Base-by-base conservation (phyloP, 2,329 filamentous ascomycete genomes). In the Clathrospora elynae region DNA sequence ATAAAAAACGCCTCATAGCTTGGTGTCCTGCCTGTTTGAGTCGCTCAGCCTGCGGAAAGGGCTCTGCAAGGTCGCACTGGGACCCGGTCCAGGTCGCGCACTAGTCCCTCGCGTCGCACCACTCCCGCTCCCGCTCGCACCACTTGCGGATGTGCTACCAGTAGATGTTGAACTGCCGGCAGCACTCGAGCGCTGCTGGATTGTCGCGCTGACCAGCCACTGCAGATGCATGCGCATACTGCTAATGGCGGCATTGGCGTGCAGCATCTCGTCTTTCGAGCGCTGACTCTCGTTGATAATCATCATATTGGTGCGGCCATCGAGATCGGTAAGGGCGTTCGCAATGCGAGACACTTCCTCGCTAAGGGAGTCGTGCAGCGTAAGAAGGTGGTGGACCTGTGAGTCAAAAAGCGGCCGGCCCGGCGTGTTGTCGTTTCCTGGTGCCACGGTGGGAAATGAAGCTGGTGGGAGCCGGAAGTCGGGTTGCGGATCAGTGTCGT, bases 251-350 rank as follows among this genome's bases (percentile, higher is more conserved):
- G 81, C 80, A 46, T 79, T 82, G 6, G 79, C 77, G 56, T 83
- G 81, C 8, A 81, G 74, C 69, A 84, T 78, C 46, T 85, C 81
- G 53, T 84, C 82, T 46, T 82, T 81, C 35, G 79, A 74, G 3
- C 81, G 78, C 20, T 84, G 72, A 32, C 76, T 81, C 61, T 85
- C 82, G 54, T 83, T 85, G 69, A 84, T 76, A 26, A 82, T 77
- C 45, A 81, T 77, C 80, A 85, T 82, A 62, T 74, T 82, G 24
- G 79, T 77, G 23, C 81, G 77, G 32, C 78, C 80, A 49, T 85
- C 82, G 28, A 84, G 72, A 42, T 84, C 81, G 3, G 76, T 75
- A 7, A 85, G 71, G 2, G 78, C 77, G 36, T 75, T 73, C 10
- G 76, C 75, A 18, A 83, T 71, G 34, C 80, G 78, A 12, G 70